Evolutionary conservation across 108 stramenopile species (phyloP).

Genomic region (Pseudonitzschia delicatissima): DNA sequence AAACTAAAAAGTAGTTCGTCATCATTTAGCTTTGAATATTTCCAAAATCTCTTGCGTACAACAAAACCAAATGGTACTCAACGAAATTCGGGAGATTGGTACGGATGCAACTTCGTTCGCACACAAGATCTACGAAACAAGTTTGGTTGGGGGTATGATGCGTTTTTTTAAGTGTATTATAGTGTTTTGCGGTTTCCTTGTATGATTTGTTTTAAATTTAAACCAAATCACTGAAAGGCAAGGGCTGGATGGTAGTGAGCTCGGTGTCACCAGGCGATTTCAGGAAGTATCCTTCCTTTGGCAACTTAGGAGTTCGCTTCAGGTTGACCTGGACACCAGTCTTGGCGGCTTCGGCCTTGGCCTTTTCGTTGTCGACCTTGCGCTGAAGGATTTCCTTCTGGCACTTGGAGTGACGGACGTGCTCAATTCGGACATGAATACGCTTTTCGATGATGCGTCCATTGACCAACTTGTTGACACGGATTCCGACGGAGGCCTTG

Average conservation of each 20-base stretch:
- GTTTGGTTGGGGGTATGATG: constrained; percentile 2
- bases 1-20: neutral
- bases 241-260: constrained; percentile 89
- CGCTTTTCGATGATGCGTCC: constrained; percentile 97
- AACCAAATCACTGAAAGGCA: constrained; percentile 91
- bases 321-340: constrained; percentile 82
- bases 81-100: too few species aligned
- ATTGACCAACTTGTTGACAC: constrained; percentile 98
- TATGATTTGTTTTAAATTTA: constrained; percentile 39
- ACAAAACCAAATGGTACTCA: too few species aligned
- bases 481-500: constrained; percentile 94
- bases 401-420: constrained; percentile 94
- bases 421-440: constrained; percentile 98
- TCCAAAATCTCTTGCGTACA: too few species aligned
- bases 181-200: neutral
- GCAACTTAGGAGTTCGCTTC: constrained; percentile 93
- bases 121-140: too few species aligned
- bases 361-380: constrained; percentile 72
- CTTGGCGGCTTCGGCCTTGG: constrained; percentile 82
- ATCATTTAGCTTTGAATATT: too few species aligned
- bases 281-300: constrained; percentile 94
- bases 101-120: too few species aligned
- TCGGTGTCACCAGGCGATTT: constrained; percentile 62
- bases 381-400: constrained; percentile 90
- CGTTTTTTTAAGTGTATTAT: constrained; percentile 1